Conservation (phyloP, 2,329 filamentous ascomycete species). For the Fusarium fracticaudum region DNA sequence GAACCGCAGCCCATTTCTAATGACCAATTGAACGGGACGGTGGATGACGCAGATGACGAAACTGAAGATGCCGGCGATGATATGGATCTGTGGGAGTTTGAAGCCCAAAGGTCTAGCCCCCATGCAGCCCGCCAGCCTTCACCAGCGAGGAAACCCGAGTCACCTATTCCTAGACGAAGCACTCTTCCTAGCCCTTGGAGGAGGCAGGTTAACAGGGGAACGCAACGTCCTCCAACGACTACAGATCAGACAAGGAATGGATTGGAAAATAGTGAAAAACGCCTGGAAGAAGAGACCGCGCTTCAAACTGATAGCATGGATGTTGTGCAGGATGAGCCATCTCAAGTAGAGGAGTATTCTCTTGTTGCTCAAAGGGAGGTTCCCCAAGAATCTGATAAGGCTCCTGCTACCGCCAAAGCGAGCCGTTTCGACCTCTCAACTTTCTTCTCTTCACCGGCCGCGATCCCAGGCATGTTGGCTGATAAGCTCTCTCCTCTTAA, state of each 20-base stretch:
- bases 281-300: constrained; percentile 1
- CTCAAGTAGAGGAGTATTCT: constrained; percentile 55
- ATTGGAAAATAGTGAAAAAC: not conserved
- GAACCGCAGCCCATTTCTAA: not conserved
- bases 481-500: constrained; percentile 45
- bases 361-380: constrained; percentile 50
- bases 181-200: constrained; percentile 54
- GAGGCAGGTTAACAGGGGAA: constrained; percentile 33
- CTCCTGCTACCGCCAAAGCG: constrained; percentile 41
- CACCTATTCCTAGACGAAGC: constrained; percentile 34
- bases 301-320: constrained; percentile 22
- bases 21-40: constrained; percentile 23
- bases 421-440: constrained; percentile 59
- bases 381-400: constrained; percentile 17
- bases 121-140: constrained; percentile 44
- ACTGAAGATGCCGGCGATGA: constrained; percentile 50
- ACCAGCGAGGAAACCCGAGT: constrained; percentile 39
- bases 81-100: constrained; percentile 66
- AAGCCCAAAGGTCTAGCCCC: constrained; percentile 61
- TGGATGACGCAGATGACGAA: constrained; percentile 29
- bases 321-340: constrained; percentile 22
- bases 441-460: constrained; percentile 67
- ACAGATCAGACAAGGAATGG: not conserved
- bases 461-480: constrained; percentile 48
- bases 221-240: constrained; percentile 9